Percentiles rank a stretch among this genome's conserved stretches.
Evolutionary conservation across 2,329 filamentous ascomycete genomes (phyloP).

Genomic region (Tolypocladium endophyticum): DNA sequence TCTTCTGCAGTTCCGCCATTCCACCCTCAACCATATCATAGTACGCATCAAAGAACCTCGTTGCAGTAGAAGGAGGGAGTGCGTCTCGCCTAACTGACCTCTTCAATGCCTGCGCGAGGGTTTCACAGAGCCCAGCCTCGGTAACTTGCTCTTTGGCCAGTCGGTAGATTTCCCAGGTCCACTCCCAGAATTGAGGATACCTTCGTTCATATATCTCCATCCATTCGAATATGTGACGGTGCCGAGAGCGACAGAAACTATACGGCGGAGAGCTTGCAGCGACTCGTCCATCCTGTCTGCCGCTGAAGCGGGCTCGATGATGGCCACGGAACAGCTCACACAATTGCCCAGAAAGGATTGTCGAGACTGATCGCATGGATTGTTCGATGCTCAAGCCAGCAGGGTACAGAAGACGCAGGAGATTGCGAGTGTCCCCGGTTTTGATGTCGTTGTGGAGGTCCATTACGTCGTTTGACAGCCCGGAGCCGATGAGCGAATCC

Average conservation of each 20-base stretch:
- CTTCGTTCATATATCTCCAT: conserved; percentile 1
- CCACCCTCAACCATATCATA: conserved; percentile 3
- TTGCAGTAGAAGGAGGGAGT: not conserved
- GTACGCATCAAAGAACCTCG: not conserved
- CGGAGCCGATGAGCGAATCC: conserved; percentile 5
- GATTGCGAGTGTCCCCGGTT: conserved; percentile 4
- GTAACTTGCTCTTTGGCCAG: conserved; percentile 3
- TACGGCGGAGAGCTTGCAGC: conserved; percentile 4
- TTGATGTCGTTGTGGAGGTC: conserved; percentile 5
- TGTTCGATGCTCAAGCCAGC: not conserved
- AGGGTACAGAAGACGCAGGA: conserved; percentile 4
- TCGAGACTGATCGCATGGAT: conserved; percentile 1
- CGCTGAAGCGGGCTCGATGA: conserved; percentile 1
- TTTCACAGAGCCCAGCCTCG: conserved; percentile 3
- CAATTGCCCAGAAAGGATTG: conserved; percentile 1
- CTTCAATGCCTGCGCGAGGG: conserved; percentile 1
- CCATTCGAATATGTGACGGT: conserved; percentile 4
- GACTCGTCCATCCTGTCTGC: conserved; percentile 5
- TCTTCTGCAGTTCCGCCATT: not conserved
- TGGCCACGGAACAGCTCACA: conserved; percentile 6
- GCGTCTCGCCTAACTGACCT: not conserved
- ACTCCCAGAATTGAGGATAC: conserved; percentile 4
- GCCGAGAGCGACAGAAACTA: conserved; percentile 4
- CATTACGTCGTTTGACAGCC: conserved; percentile 5
- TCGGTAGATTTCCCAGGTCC: conserved; percentile 4